Evolutionary conservation across 1,284 basidiomycete genomes (phyloP), one percentile per base, ranked within the genome.

Genomic region (Gomphus bonarii): DNA sequence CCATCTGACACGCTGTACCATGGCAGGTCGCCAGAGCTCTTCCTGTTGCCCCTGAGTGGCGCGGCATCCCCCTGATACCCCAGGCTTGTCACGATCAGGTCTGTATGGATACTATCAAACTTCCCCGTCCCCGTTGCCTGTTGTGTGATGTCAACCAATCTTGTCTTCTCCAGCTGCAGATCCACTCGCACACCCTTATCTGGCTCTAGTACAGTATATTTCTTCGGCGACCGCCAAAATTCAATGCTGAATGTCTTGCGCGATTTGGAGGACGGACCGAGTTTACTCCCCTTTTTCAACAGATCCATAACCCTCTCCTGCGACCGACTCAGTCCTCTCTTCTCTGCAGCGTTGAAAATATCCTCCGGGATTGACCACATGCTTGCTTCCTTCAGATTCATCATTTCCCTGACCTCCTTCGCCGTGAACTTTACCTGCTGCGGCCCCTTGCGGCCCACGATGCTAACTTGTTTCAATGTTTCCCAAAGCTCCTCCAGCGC

Each of bases 391-490:
- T 84, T 76, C 14, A 98, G 79, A 49, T 79, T 80, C 63, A 93
- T 81, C 77, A 98, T 81, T 72, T 99, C 95, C 28, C 95, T 77
- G 3, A 97, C 77, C 70, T 99, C 97, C 71, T 98, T 98, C 50
- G 90, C 88, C 1, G 94, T 95, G 67, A 95, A 97, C 0, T 93
- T 88, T 0, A 92, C 88, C 68, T 98, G 88, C 2, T 87, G 79
- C 0, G 92, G 92, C 0, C 95, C 95, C 14, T 95, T 77, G 42
- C 97, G 75, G 0, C 85, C 95, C 31, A 95, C 76, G 49, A 97
- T 87, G 14, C 85, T 85, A 30, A 99, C 86, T 54, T 89, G 84
- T 61, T 80, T 73, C 22, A 99, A 80, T 5, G 72, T 63, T 3
- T 25, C 30, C 54, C 54, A 55, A 10, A 85, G 90, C 3, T 72